Evolutionary conservation across 2,329 filamentous ascomycete genomes (phyloP), one percentile per base, ranked within the genome.

Genomic region (Aureobasidium leucospermi): DNA sequence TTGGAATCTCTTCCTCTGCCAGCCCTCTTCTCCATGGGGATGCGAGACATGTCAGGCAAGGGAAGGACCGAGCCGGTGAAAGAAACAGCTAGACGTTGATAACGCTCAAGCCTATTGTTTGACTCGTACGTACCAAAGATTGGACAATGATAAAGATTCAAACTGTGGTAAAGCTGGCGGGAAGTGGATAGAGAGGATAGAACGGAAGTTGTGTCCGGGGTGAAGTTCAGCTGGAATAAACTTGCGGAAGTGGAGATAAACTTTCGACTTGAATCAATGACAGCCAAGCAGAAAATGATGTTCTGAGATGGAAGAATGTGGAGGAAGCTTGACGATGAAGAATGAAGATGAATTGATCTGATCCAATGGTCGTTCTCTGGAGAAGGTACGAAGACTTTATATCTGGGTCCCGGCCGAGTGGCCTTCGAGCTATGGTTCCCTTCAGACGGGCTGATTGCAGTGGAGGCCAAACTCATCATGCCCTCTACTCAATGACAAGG

Each of bases 141-240:
- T 6, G 10, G 4, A 34, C 7, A 32, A 8, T 5, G 45, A n/a
- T 9, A 48, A 8, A 34, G 28, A 48, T 31, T 8, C 13, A 7
- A 16, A n/a, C 5, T 19, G 11, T 46, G 19, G 29, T 55, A 55
- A 3, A 36, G 38, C 19, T 46, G n/a, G 19, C 42, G 31, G 29
- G 31, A 31, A 43, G 39, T 39, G 28, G 28, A 34, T 23, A 23
- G n/a, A 45, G n/a, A 48, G 7, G 10, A 13, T n/a, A 8, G 28
- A 23, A 34, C 34, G 55, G 43, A 23, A 43, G 29, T 39, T n/a
- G 28, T 36, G 39, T 46, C 52, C 39, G 43, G 23, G n/a, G 15
- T 39, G 42, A 41, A n/a, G 34, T 48, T 41, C 55, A 48, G 43
- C 55, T 58, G 55, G 29, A 32, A 57, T 48, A 58, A n/a, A 41